Evolutionary conservation across 257 asterid species (phyloP).

Genomic region (Voacanga thouarsii): DNA sequence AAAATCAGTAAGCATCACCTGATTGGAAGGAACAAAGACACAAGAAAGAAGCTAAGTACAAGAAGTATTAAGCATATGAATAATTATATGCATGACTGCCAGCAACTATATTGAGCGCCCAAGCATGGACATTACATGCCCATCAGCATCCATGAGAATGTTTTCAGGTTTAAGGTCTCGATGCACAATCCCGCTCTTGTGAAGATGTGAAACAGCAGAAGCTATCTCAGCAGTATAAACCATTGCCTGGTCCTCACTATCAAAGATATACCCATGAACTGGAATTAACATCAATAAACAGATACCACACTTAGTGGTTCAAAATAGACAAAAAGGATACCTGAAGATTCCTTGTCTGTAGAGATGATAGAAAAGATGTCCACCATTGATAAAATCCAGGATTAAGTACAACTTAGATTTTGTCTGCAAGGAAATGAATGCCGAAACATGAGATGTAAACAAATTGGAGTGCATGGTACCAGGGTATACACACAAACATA

Average conservation of each 20-base stretch:
- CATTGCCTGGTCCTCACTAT: slow-evolving; percentile 96
- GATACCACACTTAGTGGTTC: slow-evolving; percentile 2
- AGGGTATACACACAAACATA: not conserved
- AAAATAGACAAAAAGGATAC: slow-evolving; percentile 33
- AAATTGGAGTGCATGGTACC: not conserved
- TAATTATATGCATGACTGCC: slow-evolving; percentile 14
- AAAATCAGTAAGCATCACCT: slow-evolving; percentile 92
- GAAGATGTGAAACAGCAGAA: slow-evolving; percentile 94
- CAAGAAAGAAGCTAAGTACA: not conserved
- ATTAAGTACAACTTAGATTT: slow-evolving; percentile 79
- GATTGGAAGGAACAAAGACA: slow-evolving; percentile 15
- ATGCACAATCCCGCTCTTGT: slow-evolving; percentile 85
- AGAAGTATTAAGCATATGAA: not conserved
- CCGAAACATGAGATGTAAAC: not conserved
- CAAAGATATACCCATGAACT: slow-evolving; percentile 29
- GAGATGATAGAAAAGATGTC: slow-evolving; percentile 95
- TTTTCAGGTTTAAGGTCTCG: slow-evolving; percentile 95
- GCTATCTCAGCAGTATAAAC: slow-evolving; percentile 91
- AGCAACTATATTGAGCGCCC: slow-evolving; percentile 11
- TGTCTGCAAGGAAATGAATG: slow-evolving; percentile 45
- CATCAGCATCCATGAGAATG: slow-evolving; percentile 95
- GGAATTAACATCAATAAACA: slow-evolving; percentile 28
- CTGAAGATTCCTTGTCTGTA: slow-evolving; percentile 95
- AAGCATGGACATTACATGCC: slow-evolving; percentile 60
- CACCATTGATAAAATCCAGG: slow-evolving; percentile 87